Conservation (phyloP, 495 filamentous ascomycete genomes). For the Poronia punctata region DNA sequence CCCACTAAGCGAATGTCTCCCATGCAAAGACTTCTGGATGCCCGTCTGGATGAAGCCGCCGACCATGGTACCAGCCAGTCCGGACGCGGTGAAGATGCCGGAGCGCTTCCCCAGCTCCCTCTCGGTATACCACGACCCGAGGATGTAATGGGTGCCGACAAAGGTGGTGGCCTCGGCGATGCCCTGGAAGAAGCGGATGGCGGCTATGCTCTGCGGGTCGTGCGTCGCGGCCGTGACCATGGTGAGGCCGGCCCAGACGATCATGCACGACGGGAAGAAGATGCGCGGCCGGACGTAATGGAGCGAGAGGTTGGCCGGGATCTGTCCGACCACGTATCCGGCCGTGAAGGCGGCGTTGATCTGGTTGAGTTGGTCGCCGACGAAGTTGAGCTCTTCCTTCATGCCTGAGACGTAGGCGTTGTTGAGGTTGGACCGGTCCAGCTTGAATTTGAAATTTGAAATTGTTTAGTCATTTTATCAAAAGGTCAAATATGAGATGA, state of each 20-base stretch:
- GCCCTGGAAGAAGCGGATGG: conserved; percentile 64
- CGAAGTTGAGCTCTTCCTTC: conserved; percentile 54
- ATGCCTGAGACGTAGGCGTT: conserved; percentile 63
- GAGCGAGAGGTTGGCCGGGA: conserved; percentile 55
- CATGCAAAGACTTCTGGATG: conserved; percentile 47
- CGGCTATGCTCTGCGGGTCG: conserved; percentile 50
- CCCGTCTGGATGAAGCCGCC: conserved; percentile 54
- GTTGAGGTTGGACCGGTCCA: conserved; percentile 53
- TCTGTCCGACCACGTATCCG: conserved; percentile 50
- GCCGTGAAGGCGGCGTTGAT: conserved; percentile 49
- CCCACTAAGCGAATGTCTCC: conserved; percentile 43
- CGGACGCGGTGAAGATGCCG: conserved; percentile 47
- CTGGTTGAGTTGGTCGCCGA: conserved; percentile 50
- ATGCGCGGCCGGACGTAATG: conserved; percentile 51
- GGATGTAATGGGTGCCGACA: conserved; percentile 57
- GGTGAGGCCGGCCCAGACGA: conserved; percentile 54
- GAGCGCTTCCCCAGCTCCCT: conserved; percentile 58
- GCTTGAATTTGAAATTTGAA: too few relatives aligned
- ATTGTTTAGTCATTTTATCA: too few relatives aligned
- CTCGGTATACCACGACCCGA: conserved; percentile 62
- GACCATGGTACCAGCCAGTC: conserved; percentile 44
- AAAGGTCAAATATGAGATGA: conserved; percentile 10
- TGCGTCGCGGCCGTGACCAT: conserved; percentile 51
- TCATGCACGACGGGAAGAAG: conserved; percentile 56
- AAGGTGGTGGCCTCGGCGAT: conserved; percentile 54